A percentile compares a stretch with the other conserved stretches of the same genome.
Evolutionary conservation across 2,329 filamentous ascomycete species (phyloP).

Genomic region (Sphaerulina musiva): DNA sequence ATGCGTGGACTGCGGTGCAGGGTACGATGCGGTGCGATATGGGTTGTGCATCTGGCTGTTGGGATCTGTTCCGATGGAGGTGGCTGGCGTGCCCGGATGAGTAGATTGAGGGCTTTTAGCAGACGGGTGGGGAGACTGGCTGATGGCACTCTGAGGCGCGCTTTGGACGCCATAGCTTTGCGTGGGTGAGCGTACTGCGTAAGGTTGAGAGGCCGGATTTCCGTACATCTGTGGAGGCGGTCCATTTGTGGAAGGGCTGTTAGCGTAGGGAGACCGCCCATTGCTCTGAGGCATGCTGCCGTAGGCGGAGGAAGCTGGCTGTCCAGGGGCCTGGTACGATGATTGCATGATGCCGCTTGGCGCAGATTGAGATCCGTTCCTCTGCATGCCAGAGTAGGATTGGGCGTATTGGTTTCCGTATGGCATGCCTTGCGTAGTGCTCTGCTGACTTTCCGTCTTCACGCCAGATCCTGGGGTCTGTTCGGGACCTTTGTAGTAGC

Average conservation of each 20-base stretch:
- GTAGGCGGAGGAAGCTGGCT: conserved; percentile 22
- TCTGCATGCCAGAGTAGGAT: conserved; percentile 25
- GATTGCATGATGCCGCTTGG: conserved; percentile 24
- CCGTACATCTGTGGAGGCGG: conserved; percentile 26
- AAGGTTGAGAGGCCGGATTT: conserved; percentile 23
- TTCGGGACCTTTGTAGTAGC: conserved; percentile 26
- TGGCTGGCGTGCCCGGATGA: conserved; percentile 16
- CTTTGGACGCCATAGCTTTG: conserved; percentile 29
- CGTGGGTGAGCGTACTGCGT: conserved; percentile 29
- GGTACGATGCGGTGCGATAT: conserved; percentile 21
- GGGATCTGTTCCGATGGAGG: conserved; percentile 17
- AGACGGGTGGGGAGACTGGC: conserved; percentile 27
- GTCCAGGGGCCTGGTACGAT: conserved; percentile 27
- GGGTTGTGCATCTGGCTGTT: conserved; percentile 21
- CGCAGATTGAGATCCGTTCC: conserved; percentile 24
- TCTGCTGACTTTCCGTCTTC: conserved; percentile 26
- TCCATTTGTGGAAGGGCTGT: conserved; percentile 26
- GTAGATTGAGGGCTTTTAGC: conserved; percentile 28
- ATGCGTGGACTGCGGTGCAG: conserved; percentile 24
- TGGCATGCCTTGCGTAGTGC: conserved; percentile 21
- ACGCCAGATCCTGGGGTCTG: conserved; percentile 21
- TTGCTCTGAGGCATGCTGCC: conserved; percentile 22
- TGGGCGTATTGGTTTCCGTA: conserved; percentile 28
- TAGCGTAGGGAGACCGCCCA: conserved; percentile 24
- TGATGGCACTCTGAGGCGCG: conserved; percentile 25